phyloP scores from a whole-genome alignment of 2,329 filamentous ascomycete genomes.

The Claviceps citrina region DNA sequence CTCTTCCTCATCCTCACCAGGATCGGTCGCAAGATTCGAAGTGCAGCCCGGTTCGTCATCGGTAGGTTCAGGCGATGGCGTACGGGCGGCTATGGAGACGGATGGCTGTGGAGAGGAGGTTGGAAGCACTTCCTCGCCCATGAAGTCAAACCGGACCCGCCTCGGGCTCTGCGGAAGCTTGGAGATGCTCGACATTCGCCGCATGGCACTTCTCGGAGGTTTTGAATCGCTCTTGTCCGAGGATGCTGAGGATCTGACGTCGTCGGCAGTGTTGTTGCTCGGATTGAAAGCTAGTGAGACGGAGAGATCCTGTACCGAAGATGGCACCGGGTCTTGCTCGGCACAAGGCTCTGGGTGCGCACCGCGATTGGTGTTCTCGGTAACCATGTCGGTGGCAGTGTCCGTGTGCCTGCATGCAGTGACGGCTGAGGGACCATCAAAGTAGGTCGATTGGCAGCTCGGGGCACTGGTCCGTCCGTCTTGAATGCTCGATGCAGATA shows the following conservation, averaged over 20 bases:
- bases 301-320: constrained; percentile 11
- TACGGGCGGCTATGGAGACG: constrained; percentile 16
- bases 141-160: constrained; percentile 46
- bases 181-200: constrained; percentile 37
- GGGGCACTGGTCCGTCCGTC: neutral
- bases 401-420: constrained; percentile 5
- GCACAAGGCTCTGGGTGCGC: neutral
- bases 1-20: constrained; percentile 25
- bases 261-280: constrained; percentile 23
- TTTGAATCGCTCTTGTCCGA: constrained; percentile 38
- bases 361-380: neutral
- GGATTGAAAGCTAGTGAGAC: constrained; percentile 23
- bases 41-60: constrained; percentile 15
- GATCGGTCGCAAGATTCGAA: constrained; percentile 22
- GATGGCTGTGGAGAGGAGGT: constrained; percentile 37
- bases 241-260: constrained; percentile 32
- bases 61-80: constrained; percentile 12
- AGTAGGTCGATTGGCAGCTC: neutral
- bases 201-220: constrained; percentile 39
- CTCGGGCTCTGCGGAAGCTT: constrained; percentile 38
- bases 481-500: neutral
- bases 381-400: constrained; percentile 1
- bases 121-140: constrained; percentile 44
- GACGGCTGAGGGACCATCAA: constrained; percentile 2
- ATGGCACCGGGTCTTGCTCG: constrained; percentile 6